Conservation (phyloP, 169 alveolate genomes). For the Eimeria acervulina region DNA sequence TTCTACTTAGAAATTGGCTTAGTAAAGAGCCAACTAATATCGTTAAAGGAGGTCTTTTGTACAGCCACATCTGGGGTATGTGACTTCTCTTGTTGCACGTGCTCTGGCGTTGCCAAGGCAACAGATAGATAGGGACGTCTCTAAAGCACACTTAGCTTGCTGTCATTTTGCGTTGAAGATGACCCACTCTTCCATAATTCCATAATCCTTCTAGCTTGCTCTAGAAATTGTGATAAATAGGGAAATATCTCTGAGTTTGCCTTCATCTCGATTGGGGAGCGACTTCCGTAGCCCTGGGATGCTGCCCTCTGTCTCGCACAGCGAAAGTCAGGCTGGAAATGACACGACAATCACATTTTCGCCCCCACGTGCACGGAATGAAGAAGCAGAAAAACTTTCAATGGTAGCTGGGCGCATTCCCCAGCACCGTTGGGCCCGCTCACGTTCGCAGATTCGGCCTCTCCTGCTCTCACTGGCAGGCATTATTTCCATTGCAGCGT, state of each 20-base stretch:
- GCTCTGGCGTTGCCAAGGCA: no score
- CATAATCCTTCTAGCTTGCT: no score
- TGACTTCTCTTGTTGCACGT: no score
- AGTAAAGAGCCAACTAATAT: no score
- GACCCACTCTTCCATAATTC: neutral
- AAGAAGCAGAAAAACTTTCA: neutral
- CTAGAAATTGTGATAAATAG: no score
- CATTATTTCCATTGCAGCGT: neutral
- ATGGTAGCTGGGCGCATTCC: neutral
- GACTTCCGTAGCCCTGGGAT: neutral
- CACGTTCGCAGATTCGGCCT: neutral
- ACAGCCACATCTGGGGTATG: no score
- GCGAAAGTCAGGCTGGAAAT: neutral
- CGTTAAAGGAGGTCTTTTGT: no score
- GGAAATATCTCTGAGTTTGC: neutral
- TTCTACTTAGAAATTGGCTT: neutral
- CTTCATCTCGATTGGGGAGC: neutral
- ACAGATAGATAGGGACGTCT: no score
- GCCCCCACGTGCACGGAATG: neutral
- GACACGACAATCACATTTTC: neutral
- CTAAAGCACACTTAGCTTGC: no score
- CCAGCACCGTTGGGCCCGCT: neutral
- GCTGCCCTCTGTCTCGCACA: neutral
- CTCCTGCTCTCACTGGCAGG: neutral
- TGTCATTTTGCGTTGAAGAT: neutral